Evolutionary conservation across 495 filamentous ascomycete species (phyloP).

Genomic region (Aspergillus diversus): DNA sequence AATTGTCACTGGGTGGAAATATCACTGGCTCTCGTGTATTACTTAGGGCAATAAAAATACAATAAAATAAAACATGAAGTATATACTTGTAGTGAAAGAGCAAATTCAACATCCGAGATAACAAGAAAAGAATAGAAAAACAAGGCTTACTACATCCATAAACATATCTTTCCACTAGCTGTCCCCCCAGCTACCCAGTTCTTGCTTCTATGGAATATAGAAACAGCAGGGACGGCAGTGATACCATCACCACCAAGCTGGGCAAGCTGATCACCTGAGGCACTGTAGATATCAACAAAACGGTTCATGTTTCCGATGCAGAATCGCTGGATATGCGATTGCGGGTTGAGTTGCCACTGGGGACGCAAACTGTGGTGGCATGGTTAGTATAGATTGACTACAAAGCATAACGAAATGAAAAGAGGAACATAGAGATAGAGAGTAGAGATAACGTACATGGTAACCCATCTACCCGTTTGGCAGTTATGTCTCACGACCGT

Average conservation of each 20-base stretch:
- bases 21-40: too few species aligned
- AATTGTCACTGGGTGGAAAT: too few species aligned
- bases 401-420: not conserved
- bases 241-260: constrained; percentile 88
- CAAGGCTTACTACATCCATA: constrained; percentile 72
- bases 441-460: constrained; percentile 54
- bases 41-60: too few species aligned
- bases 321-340: constrained; percentile 78
- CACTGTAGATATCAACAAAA: constrained; percentile 87
- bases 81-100: not conserved
- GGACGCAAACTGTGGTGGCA: constrained; percentile 73
- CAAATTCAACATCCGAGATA: not conserved
- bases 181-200: constrained; percentile 95
- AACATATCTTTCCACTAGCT: constrained; percentile 86
- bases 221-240: constrained; percentile 91
- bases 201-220: constrained; percentile 82
- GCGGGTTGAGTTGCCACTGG: constrained; percentile 85
- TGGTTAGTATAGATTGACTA: constrained; percentile 22
- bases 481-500: constrained; percentile 84
- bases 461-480: constrained; percentile 86
- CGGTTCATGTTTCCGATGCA: constrained; percentile 98
- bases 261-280: constrained; percentile 82
- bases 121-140: not conserved
- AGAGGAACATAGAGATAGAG: not conserved
- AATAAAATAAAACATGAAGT: not conserved